Percentiles rank a stretch among this genome's conserved stretches.
phyloP scores from a whole-genome alignment of 306 rosid species.

The Begonia fuchsioides region DNA sequence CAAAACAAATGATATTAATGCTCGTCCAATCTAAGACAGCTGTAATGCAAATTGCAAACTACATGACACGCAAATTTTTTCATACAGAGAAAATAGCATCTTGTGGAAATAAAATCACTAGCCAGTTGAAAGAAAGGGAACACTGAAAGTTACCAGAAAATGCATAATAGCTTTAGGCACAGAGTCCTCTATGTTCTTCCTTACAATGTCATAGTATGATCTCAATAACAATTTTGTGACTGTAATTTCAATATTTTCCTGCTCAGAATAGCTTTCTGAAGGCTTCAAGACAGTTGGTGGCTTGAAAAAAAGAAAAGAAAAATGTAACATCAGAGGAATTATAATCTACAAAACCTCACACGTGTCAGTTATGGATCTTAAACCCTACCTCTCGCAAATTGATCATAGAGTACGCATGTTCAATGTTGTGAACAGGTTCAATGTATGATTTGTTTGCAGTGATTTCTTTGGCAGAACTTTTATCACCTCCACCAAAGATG shows the following conservation, averaged over 20 bases:
- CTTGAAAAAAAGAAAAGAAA: slow-evolving; percentile 16
- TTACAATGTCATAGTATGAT: slow-evolving; percentile 32
- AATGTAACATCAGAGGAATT: too few relatives aligned
- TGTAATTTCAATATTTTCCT: slow-evolving; percentile 15
- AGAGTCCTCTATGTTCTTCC: slow-evolving; percentile 26
- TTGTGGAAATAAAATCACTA: not conserved
- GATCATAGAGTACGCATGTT: slow-evolving; percentile 18
- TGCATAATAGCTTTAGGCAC: slow-evolving; percentile 42
- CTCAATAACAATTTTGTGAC: slow-evolving; percentile 23
- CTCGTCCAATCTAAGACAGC: not conserved
- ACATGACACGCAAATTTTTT: too few relatives aligned
- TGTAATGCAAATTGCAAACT: too few relatives aligned
- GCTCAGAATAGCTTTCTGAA: slow-evolving; percentile 19
- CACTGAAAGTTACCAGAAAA: slow-evolving; percentile 24
- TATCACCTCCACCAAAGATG: slow-evolving; percentile 14
- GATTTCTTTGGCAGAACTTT: slow-evolving; percentile 10
- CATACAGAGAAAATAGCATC: too few relatives aligned
- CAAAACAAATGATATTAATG: too few relatives aligned
- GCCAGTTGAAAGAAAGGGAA: not conserved
- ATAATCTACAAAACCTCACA: not conserved
- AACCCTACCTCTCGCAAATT: slow-evolving; percentile 26
- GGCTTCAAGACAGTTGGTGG: slow-evolving; percentile 31
- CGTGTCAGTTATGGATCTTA: not conserved
- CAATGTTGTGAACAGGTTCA: slow-evolving; percentile 14
- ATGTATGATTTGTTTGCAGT: slow-evolving; percentile 7